Conservation (phyloP, 192 early-diverging fungal genomes). For the Rhizophlyctis rosea region DNA sequence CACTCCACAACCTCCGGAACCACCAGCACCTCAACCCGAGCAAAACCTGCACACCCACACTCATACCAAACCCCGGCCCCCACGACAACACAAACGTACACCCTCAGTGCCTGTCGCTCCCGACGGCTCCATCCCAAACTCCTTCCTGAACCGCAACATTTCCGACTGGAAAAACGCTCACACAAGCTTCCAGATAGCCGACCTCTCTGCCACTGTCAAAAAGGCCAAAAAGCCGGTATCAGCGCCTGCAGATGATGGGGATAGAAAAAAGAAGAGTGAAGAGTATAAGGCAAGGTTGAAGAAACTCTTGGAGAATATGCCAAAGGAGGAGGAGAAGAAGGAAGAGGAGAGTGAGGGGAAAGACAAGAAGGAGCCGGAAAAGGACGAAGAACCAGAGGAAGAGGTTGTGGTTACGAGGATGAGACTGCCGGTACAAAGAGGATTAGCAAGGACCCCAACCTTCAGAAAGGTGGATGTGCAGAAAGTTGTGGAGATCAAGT, state of each 20-base stretch:
- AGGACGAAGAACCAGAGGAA: conserved; percentile 31
- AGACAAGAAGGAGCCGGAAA: not conserved
- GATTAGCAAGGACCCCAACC: conserved; percentile 4
- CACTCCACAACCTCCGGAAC: not conserved
- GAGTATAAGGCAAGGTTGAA: conserved; percentile 49
- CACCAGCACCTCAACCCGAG: not conserved
- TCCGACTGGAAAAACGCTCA: conserved; percentile 34
- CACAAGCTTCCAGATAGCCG: conserved; percentile 10
- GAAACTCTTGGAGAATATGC: conserved; percentile 34
- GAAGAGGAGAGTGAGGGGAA: conserved; percentile 7
- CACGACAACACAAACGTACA: not conserved
- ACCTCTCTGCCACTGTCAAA: not conserved
- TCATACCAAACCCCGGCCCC: not conserved
- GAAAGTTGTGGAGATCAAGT: conserved; percentile 19
- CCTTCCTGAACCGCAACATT: conserved; percentile 25
- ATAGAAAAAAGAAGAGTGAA: conserved; percentile 29
- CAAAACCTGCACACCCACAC: not conserved
- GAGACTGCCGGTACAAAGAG: conserved; percentile 5
- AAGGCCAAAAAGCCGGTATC: conserved; percentile 10
- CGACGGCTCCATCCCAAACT: conserved; percentile 50
- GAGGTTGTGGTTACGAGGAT: conserved; percentile 4
- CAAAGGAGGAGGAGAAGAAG: conserved; percentile 26
- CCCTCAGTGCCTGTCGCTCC: conserved; percentile 34
- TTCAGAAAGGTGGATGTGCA: conserved; percentile 5
- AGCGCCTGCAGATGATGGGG: conserved; percentile 14